phyloP scores from a whole-genome alignment of 495 filamentous ascomycete genomes.

The Oleoguttula mirabilis region DNA sequence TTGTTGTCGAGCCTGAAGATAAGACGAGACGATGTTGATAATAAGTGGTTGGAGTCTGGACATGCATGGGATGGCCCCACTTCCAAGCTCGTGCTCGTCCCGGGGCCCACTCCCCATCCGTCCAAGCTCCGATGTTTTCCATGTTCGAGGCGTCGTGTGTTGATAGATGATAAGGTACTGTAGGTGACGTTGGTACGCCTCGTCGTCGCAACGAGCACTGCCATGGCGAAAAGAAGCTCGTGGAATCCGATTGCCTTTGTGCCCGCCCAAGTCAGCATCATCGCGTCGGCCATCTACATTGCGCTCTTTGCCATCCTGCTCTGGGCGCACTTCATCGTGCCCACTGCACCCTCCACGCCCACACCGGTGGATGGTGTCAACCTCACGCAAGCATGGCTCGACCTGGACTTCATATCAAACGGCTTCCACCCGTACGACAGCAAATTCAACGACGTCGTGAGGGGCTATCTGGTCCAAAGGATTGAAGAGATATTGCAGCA shows the following conservation, averaged over 20 bases:
- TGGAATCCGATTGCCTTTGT: constrained; percentile 49
- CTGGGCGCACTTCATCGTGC: constrained; percentile 62
- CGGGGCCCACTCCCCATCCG: no score
- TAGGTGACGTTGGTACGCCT: no score
- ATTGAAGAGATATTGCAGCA: constrained; percentile 53
- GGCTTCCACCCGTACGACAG: constrained; percentile 85
- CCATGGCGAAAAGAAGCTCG: constrained; percentile 17
- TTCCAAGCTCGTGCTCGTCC: no score
- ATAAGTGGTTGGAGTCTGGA: no score
- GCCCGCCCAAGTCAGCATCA: constrained; percentile 31
- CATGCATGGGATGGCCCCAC: no score
- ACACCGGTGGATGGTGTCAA: constrained; percentile 50
- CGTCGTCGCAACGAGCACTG: no score
- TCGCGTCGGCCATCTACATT: constrained; percentile 28
- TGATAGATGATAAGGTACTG: no score
- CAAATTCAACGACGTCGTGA: constrained; percentile 64
- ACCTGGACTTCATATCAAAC: constrained; percentile 61
- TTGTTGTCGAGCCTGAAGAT: no score
- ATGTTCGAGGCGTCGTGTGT: no score
- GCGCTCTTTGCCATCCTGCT: constrained; percentile 40
- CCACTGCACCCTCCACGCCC: constrained; percentile 48
- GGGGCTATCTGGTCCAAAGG: constrained; percentile 60
- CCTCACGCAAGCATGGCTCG: constrained; percentile 73
- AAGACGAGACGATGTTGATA: no score
- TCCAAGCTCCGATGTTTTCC: no score